phyloP scores from a whole-genome alignment of 2,329 filamentous ascomycete genomes.

The Nigrospora sphaerica region DNA sequence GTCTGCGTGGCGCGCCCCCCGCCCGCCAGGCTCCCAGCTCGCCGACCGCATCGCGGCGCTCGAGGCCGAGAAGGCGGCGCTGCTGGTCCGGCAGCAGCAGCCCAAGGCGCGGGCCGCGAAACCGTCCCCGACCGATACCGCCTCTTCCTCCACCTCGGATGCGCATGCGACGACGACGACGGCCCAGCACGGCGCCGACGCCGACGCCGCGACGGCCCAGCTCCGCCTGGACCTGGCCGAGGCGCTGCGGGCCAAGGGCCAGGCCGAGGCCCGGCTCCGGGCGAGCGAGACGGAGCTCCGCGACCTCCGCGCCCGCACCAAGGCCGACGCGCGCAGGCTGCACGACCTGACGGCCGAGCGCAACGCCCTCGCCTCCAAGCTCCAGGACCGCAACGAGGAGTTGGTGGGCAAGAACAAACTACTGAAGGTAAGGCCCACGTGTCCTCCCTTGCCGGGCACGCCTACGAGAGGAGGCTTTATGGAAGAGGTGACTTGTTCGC shows the following conservation, averaged over 20 bases:
- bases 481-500: not conserved
- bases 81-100: conserved; percentile 16
- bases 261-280: conserved; percentile 58
- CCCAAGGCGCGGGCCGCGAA: not conserved
- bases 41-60: conserved; percentile 56
- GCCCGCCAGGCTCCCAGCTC: conserved; percentile 23
- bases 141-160: not conserved
- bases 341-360: conserved; percentile 56
- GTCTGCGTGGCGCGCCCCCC: not conserved
- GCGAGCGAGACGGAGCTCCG: conserved; percentile 57
- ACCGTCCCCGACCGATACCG: conserved; percentile 6
- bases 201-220: conserved; percentile 30
- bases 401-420: conserved; percentile 76
- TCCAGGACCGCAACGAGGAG: conserved; percentile 82
- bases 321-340: conserved; percentile 55
- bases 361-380: conserved; percentile 52
- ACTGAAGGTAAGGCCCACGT: conserved; percentile 51
- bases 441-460: not conserved
- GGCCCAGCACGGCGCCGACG: conserved; percentile 20
- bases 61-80: conserved; percentile 48
- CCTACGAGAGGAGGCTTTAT: not conserved
- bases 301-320: conserved; percentile 50
- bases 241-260: conserved; percentile 66
- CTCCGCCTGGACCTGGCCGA: conserved; percentile 66
- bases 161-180: too few relatives aligned